These are phyloP conservation scores for Hippophae tibetana DNA, from an alignment of 306 rosid genomes.

Conservation along the genomic window DNA sequence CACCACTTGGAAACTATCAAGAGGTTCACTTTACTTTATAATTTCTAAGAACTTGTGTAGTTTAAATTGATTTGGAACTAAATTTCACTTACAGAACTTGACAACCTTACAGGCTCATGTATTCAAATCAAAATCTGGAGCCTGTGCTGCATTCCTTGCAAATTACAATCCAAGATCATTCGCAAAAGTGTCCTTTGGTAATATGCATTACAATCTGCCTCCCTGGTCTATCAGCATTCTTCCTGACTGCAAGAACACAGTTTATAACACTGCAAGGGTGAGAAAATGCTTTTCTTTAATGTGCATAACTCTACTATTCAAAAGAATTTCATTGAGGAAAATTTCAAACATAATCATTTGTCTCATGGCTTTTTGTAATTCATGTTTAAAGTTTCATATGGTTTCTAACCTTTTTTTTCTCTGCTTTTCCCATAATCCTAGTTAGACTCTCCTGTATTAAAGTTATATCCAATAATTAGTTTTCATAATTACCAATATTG, in stretches of 20 bases:
- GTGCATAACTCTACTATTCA: too few relatives aligned
- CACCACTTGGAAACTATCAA: slow-evolving; percentile 58
- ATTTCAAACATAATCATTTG: too few relatives aligned
- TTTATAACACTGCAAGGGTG: slow-evolving; percentile 96
- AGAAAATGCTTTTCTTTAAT: slow-evolving; percentile 19
- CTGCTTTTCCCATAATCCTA: too few relatives aligned
- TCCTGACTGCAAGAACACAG: slow-evolving; percentile 90
- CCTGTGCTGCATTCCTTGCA: slow-evolving; percentile 92
- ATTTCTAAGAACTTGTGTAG: slow-evolving; percentile 7
- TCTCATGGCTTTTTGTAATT: too few relatives aligned
- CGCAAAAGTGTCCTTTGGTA: slow-evolving; percentile 66
- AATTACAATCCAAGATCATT: slow-evolving; percentile 60
- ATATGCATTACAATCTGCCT: slow-evolving; percentile 81
- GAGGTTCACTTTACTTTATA: slow-evolving; percentile 44
- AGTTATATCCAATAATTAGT: too few relatives aligned
- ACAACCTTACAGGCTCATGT: slow-evolving; percentile 63
- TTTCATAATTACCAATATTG: slow-evolving; percentile 7
- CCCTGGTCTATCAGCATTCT: slow-evolving; percentile 99
- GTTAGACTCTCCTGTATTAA: too few relatives aligned
- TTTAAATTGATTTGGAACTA: slow-evolving; percentile 7
- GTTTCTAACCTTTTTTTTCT: neutral
- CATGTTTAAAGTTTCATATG: too few relatives aligned
- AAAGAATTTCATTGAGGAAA: too few relatives aligned
- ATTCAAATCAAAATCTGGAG: slow-evolving; percentile 69
- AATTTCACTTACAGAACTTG: slow-evolving; percentile 8